These are phyloP conservation scores for Ampelocalamus luodianensis DNA, from an alignment of 176 grass and related monocot species.

Conservation along the genomic window DNA sequence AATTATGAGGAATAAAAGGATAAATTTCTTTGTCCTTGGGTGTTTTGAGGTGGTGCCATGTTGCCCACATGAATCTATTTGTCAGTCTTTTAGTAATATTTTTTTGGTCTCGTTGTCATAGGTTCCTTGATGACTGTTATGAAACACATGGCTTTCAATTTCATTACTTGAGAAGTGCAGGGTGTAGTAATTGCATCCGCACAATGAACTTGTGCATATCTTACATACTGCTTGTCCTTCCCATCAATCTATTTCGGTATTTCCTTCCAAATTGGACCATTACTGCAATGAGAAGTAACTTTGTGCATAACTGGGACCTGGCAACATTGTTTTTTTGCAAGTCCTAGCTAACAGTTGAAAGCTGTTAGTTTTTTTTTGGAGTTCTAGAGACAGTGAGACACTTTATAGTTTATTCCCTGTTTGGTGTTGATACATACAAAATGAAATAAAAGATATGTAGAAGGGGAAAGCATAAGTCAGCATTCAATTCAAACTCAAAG, in stretches of 20 bases:
- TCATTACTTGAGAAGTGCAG: not conserved
- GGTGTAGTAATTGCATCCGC: not conserved
- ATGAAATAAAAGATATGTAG: not conserved
- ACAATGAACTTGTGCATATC: not conserved
- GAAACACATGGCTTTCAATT: slow-evolving; percentile 6
- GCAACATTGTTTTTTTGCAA: slow-evolving; percentile 9
- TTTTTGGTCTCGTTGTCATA: slow-evolving; percentile 9
- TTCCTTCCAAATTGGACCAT: not conserved
- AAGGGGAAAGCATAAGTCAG: not conserved
- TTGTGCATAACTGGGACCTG: slow-evolving; percentile 3
- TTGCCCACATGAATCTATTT: not conserved
- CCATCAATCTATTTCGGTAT: not conserved
- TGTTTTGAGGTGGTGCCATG: slow-evolving; percentile 25
- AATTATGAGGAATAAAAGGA: slow-evolving; percentile 13
- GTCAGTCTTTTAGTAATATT: not conserved
- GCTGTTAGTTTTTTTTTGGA: slow-evolving; percentile 32
- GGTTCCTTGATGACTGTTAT: not conserved
- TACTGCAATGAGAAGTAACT: slow-evolving; percentile 23
- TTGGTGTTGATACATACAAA: slow-evolving; percentile 20
- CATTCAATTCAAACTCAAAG: slow-evolving; percentile 2
- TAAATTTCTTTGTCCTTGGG: slow-evolving; percentile 8
- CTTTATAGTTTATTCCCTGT: not conserved
- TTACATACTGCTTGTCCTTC: not conserved
- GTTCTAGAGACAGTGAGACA: not conserved
- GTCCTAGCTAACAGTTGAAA: not conserved